phyloP scores from a whole-genome alignment of 1,284 basidiomycete species.

The Marasmius oreades region DNA sequence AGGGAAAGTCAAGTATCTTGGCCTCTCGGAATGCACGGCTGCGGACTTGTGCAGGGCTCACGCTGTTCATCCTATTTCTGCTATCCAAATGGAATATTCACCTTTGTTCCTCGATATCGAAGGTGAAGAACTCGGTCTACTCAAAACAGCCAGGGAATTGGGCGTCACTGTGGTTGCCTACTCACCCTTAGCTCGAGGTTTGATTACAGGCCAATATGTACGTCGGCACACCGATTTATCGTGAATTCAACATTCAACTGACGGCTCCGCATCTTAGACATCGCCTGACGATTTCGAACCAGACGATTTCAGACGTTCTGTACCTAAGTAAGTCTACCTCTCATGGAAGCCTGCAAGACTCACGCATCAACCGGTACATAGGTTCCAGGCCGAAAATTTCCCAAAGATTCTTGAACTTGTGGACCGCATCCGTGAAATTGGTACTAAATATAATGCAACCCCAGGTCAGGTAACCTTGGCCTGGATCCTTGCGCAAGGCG shows the following conservation, averaged over 20 bases:
- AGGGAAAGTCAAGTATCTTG: conserved; percentile 61
- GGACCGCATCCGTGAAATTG: conserved; percentile 31
- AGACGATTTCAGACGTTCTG: conserved; percentile 38
- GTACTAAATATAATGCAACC: conserved; percentile 30
- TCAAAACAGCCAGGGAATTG: conserved; percentile 49
- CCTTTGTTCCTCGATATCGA: conserved; percentile 58
- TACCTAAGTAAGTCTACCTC: conserved; percentile 29
- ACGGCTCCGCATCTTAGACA: conserved; percentile 32
- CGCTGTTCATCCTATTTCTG: conserved; percentile 56
- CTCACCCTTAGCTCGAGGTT: conserved; percentile 57
- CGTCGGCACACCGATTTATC: conserved; percentile 19
- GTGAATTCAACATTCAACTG: neutral
- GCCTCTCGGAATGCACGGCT: conserved; percentile 58
- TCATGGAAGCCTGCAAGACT: too few relatives aligned
- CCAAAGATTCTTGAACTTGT: conserved; percentile 39
- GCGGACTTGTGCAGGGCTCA: conserved; percentile 61
- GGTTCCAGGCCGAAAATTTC: conserved; percentile 35
- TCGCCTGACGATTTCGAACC: conserved; percentile 48
- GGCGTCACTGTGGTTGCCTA: conserved; percentile 57
- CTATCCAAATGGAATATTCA: conserved; percentile 63
- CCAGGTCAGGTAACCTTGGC: conserved; percentile 43
- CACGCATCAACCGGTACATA: too few relatives aligned
- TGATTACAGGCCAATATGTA: conserved; percentile 52
- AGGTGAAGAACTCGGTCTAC: conserved; percentile 40
- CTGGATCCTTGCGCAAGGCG: conserved; percentile 41